Base-by-base conservation (phyloP, 805 yeast species). In the Barnettozyma populi region DNA sequence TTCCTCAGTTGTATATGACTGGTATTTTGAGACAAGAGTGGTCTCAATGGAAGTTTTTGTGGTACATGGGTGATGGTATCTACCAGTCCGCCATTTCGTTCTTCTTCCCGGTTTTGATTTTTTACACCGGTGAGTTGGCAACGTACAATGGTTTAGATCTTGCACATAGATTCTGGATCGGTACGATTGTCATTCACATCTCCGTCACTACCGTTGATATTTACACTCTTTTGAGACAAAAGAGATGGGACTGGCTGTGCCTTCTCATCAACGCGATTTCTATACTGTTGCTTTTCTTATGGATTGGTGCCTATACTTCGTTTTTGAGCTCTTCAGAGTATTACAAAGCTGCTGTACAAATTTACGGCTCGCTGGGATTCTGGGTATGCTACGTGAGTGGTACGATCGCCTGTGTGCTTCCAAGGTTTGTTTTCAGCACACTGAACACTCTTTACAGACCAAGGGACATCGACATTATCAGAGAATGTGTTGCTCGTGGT, bases 221-320 rank as follows among this genome's bases (percentile, higher is more conserved):
- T 3, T 84, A 84, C 61, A 74, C 85, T 40, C 59, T 84, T 51
- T 60, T 83, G 53, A 86, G 82, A 57, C 90, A 83, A 62, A 77
- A 76, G 59, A 74, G 90, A 62, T 86, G 95, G 95, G 95, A 86
- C 66, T 85, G 88, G 87, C 68, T 83, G 43, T 75, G 87, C 2
- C 58, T 73, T 16, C 60, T 83, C 49, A 74, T 83, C 50, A 76
- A 78, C 45, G 65, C 71, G 2, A 55, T 86, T 21, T 84, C 90
- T 2, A 73, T 80, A 41, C 54, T 85, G 34, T 60, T 83, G 18
- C 71, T 84, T 36, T 83, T 77, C 62, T 81, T 75, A 41, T 86
- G 95, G 95, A 77, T 88, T 4, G 90, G 92, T 53, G 70, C 83
- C 35, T 86, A 90, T 87, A 75, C 89, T 2, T 69, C 85, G 2